Evolutionary conservation across 352 stramenopile species (phyloP), one percentile per base, ranked within the genome.

Genomic region (Phytophthora brassicae): DNA sequence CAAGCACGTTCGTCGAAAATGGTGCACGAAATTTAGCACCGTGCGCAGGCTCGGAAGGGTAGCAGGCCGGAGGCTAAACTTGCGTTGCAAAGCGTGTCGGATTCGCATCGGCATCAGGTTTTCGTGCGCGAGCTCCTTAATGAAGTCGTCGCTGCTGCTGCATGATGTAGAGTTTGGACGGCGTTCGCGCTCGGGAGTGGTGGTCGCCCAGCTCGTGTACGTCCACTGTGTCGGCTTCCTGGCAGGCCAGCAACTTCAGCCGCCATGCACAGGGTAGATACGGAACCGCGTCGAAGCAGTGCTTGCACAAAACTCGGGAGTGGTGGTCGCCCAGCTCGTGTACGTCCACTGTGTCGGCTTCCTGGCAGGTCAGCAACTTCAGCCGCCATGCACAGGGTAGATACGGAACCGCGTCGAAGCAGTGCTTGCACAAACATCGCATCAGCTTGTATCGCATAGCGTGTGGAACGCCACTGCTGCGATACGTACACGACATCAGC

Each of bases 1-100:
- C 0, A 56, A 35, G 0, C 8, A 13, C 0, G 35, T 56, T 13
- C 22, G 42, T 1, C 44, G 54, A 4, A 41, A 61, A 33, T 61
- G 43, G 13, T 54, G 6, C 9, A 61, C 43, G 22, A 47, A 41
- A 35, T 62, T 62, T 62, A 55, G 55, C 33, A 62, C 36, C 14
- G 14, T 59, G 4, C 16, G 39, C 0, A 59, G 26, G 0, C 5
- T 22, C 0, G 51, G 51, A 11, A 45, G 51, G 2, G 14, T 9
- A 0, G 14, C 6, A 16, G 29, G 19, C 0, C 26, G 19, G 8
- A 39, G 33, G 16, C 8, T 12, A 62, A 62, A 26, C 47, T 55
- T 54, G 33, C 45, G 55, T 1, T 0, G 12, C 1, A 62, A 3
- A 0, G 44, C 57, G 16, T 65, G 42, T 11, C 45, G 33, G 35